Evolutionary conservation across 495 filamentous ascomycete genomes (phyloP).

Genomic region (Penicillium bialowiezense): DNA sequence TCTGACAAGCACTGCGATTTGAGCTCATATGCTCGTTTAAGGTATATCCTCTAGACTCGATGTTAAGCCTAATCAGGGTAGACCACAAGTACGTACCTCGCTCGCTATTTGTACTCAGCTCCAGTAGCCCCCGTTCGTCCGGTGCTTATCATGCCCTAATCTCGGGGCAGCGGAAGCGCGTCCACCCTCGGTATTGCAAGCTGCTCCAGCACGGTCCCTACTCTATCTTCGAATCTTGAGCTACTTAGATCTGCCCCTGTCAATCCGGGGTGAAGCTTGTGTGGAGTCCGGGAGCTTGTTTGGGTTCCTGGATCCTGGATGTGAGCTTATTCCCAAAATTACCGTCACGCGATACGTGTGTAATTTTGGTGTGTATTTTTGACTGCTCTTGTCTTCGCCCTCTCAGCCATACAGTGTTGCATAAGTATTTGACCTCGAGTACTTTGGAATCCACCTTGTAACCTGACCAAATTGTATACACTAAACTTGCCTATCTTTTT

Average conservation of each 20-base stretch:
- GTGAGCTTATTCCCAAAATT: slow-evolving; percentile 9
- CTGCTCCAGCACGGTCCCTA: slow-evolving; percentile 22
- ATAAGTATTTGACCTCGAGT: too few species aligned
- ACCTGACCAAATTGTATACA: too few species aligned
- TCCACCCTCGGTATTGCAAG: slow-evolving; percentile 3
- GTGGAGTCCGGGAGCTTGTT: slow-evolving; percentile 19
- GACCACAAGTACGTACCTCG: neutral
- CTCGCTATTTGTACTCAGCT: neutral
- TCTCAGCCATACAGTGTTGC: too few species aligned
- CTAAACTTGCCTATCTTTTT: too few species aligned
- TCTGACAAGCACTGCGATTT: too few species aligned
- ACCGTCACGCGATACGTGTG: neutral
- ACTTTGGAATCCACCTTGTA: too few species aligned
- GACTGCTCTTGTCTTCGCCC: slow-evolving; percentile 4
- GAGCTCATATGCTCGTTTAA: too few species aligned
- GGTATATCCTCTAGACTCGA: neutral
- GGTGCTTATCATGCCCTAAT: slow-evolving; percentile 13
- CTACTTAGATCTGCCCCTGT: slow-evolving; percentile 2
- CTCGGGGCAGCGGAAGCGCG: slow-evolving; percentile 23
- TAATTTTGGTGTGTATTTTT: slow-evolving; percentile 1
- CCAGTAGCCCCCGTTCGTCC: slow-evolving; percentile 17
- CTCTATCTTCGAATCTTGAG: slow-evolving; percentile 10
- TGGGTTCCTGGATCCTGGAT: neutral
- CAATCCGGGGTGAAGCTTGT: slow-evolving; percentile 30
- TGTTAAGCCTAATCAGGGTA: neutral